Evolutionary conservation across 2,329 filamentous ascomycete genomes (phyloP).

Genomic region (Fonsecaea multimorphosa): DNA sequence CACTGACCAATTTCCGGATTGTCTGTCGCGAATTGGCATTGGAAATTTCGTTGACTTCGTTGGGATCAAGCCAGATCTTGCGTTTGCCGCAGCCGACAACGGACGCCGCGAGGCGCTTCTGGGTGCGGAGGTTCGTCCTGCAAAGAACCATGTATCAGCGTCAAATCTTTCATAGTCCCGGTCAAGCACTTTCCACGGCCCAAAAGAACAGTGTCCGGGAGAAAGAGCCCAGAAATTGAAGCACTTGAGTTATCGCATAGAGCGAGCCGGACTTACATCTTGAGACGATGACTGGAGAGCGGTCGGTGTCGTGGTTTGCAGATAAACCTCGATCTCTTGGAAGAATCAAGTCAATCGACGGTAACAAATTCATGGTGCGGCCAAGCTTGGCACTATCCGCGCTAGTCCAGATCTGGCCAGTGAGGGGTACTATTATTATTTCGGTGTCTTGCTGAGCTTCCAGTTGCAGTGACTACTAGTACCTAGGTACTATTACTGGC

Average conservation of each 20-base stretch:
- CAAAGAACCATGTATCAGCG: conserved; percentile 9
- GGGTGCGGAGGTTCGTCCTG: conserved; percentile 95
- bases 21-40: conserved; percentile 99
- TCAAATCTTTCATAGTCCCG: neutral
- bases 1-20: conserved; percentile 98
- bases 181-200: neutral
- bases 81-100: conserved; percentile 99
- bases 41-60: conserved; percentile 98
- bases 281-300: conserved; percentile 30
- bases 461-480: too few species aligned
- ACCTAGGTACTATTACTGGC: too few species aligned
- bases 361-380: conserved; percentile 4
- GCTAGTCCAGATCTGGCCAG: neutral
- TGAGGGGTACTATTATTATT: neutral
- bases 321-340: conserved; percentile 9
- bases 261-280: conserved; percentile 34
- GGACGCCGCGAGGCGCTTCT: conserved; percentile 99
- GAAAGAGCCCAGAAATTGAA: neutral
- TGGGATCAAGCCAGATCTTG: conserved; percentile 99
- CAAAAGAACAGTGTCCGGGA: neutral
- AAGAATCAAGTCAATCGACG: conserved; percentile 6
- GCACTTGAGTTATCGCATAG: neutral
- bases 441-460: too few species aligned
- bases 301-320: conserved; percentile 18
- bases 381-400: conserved; percentile 2